Base-by-base conservation (phyloP, 495 filamentous ascomycete genomes). In the Penicillium pancosmium region DNA sequence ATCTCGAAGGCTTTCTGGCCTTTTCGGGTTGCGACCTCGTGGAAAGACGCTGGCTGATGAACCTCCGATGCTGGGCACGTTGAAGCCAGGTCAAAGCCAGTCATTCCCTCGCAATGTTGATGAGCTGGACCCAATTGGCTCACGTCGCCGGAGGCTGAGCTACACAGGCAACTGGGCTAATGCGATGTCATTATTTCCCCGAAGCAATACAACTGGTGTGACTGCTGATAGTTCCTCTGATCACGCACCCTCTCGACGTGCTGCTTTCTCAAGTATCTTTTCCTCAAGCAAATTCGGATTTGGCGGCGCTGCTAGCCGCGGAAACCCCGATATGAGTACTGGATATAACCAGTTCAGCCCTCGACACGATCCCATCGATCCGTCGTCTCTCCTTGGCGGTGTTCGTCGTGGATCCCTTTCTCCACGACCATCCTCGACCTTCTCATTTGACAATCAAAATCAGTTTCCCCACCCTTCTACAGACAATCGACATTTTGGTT, bases 31-130 rank as follows among this genome's bases (percentile, higher is more conserved):
- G 62, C 82, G 90, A 6, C 86, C 87, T 58, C 86, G 86, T 56
- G 84, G 85, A 12, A 95, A 93, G 70, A 82, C 84, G 4, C 71
- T 81, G 50, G 87, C 89, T 10, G 83, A 90, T 23, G 86, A 88
- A 49, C 83, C 86, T 5, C 88, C 86, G 15, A 78, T 85, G 43
- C 69, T 95, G 18, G 91, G 91, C 13, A 86, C 84, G 36, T 76
- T 96, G 33, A 91, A 90, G 68, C 75, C 86, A 51, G 83, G 84
- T 3, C 89, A 96, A 66, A 92, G 90, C 67, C 91, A 91, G 64
- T 95, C 91, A 11, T 89, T 93, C 61, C 91, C 91, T 57, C 84
- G 85, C 68, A 78, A 84, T 74, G 59, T 86, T 71, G 80, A 88
- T 78, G 65, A 87, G 13, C 81, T 90, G 31, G 89, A 90, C 63